Percentiles rank a stretch among this genome's conserved stretches.
Evolutionary conservation across 208 protist genomes (phyloP).

Genomic region (Entamoeba moshkovskii): DNA sequence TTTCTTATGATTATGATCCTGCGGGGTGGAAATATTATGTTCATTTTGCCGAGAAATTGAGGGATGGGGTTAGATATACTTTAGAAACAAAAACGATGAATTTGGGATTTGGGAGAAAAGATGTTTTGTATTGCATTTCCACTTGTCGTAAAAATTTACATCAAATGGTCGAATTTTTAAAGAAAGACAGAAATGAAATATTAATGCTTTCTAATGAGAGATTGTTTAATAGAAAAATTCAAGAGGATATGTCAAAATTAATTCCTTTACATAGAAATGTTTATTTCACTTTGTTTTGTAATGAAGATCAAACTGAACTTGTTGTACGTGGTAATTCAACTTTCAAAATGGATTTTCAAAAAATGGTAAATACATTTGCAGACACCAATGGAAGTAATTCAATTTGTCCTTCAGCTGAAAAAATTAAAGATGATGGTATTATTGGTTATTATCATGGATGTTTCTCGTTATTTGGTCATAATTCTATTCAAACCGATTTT

Average conservation of each 20-base stretch:
- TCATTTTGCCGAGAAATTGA: not conserved
- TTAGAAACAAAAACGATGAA: not conserved
- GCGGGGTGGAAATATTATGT: not conserved
- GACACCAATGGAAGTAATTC: not conserved
- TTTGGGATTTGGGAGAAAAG: not conserved
- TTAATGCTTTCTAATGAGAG: not conserved
- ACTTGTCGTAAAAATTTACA: not conserved
- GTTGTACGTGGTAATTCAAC: not conserved
- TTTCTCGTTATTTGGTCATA: not conserved
- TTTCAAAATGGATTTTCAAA: not conserved
- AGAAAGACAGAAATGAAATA: not conserved
- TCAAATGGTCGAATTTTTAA: not conserved
- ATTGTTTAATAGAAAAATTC: not conserved
- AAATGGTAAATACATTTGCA: not conserved
- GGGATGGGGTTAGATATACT: not conserved
- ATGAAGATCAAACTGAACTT: not conserved
- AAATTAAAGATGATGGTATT: not conserved
- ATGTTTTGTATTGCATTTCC: not conserved
- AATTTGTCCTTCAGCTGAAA: not conserved
- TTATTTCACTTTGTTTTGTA: not conserved
- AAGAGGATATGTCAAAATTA: not conserved
- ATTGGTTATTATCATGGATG: not conserved
- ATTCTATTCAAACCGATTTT: not conserved
- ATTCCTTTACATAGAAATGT: not conserved
- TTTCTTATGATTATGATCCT: not conserved